Conservation (phyloP, 1,284 basidiomycete species). For the Ganoderma sinense region DNA sequence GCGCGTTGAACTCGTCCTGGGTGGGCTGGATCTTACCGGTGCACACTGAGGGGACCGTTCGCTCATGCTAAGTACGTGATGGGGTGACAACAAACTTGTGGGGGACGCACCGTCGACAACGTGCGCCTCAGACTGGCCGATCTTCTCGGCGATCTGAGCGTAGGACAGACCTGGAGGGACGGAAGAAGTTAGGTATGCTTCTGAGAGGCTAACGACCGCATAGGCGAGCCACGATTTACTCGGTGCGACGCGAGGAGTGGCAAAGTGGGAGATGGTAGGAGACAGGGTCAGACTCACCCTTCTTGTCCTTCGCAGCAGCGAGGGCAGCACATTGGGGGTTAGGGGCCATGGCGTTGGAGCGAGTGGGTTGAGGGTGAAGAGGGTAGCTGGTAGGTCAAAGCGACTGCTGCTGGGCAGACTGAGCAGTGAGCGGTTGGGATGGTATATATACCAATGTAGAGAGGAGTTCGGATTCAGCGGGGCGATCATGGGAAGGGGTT, state of each 20-base stretch:
- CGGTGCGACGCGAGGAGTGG: neutral
- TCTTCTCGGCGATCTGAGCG: constrained; percentile 52
- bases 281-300: constrained; percentile 46
- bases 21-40: constrained; percentile 55
- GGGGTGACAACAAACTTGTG: neutral
- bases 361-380: constrained; percentile 5
- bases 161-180: constrained; percentile 52
- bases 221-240: neutral
- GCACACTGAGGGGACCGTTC: constrained; percentile 51
- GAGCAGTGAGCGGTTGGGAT: neutral
- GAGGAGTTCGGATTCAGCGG: neutral
- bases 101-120: constrained; percentile 57
- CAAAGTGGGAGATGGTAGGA: neutral
- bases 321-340: constrained; percentile 66
- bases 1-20: constrained; percentile 56
- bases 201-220: constrained; percentile 8
- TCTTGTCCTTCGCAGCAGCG: constrained; percentile 55
- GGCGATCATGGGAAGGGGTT: constrained; percentile 18
- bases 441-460: constrained; percentile 12
- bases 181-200: neutral
- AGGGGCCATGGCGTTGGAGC: constrained; percentile 42
- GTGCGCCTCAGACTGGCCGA: constrained; percentile 51
- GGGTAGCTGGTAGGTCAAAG: constrained; percentile 14
- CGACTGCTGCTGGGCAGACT: constrained; percentile 1
- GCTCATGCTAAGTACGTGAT: neutral